Evolutionary conservation across 2,329 filamentous ascomycete species (phyloP), one percentile per base, ranked within the genome.

Genomic region (Alternaria sp.): DNA sequence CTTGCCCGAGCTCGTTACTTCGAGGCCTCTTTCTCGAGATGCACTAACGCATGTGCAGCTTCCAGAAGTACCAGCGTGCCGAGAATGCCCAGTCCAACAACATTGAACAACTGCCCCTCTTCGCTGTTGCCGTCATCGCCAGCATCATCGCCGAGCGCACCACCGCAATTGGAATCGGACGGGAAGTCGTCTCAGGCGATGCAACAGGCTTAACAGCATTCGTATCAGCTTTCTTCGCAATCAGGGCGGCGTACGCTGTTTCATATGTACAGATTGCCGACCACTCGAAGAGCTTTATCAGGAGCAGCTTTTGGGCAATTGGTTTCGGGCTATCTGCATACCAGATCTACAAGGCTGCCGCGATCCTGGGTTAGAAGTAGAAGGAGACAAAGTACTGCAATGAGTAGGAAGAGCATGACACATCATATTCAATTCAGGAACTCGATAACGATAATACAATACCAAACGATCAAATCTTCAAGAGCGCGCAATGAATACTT

Each of bases 71-170:
- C 62, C 70, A 73, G 51, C 70, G 71, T 28, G 70, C 71, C 11
- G 70, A 74, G 42, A 68, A 64, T 49, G 69, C 70, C 1, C 70
- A 73, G 16, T 62, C 59, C 26, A 74, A 74, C 55, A 71, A 66
- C 30, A 18, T 64, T 4, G 71, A 74, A 54, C 69, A 72, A 51
- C 48, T 74, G 32, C 70, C 71, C 9, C 53, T 74, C 3, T 74
- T 73, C 39, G 70, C 67, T 3, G 51, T 57, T 1, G 71, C 71
- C 3, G 56, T 74, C 2, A 53, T 74, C 9, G 67, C 71, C 1
- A 72, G 69, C 22, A 49, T 74, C 8, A 8, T 73, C 2, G 71
- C 71, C n/a, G 68, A 64, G 63, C 66, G 69, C 52, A 64, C 60
- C 20, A 67, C 66, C 3, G 62, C 57, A 4, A 67, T 42, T 14